These are phyloP conservation scores for Neopestalotiopsis clavispora DNA, from an alignment of 2,329 filamentous ascomycete species.

Conservation along the genomic window DNA sequence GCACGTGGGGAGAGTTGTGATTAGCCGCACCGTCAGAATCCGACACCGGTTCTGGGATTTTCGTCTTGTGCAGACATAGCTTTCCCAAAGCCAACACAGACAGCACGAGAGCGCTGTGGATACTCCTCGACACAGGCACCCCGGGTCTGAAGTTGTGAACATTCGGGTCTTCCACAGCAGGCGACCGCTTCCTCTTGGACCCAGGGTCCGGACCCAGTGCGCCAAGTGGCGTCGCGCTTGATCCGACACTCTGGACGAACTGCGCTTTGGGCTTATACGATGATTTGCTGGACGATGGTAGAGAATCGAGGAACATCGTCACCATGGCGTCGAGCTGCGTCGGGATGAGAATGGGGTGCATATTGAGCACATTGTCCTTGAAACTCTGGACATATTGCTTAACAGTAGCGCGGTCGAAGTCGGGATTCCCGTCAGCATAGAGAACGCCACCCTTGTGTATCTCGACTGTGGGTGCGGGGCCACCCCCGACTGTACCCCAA, in stretches of 20 bases:
- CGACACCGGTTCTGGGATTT: constrained; percentile 63
- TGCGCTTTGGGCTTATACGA: constrained; percentile 29
- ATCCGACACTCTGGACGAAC: constrained; percentile 32
- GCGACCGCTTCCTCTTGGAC: constrained; percentile 62
- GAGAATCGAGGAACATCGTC: constrained; percentile 53
- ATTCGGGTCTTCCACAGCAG: constrained; percentile 37
- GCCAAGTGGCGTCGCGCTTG: background rate
- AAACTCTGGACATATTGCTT: constrained; percentile 61
- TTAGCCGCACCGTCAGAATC: constrained; percentile 43
- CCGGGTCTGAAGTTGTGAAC: constrained; percentile 46
- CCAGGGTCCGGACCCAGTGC: constrained; percentile 29
- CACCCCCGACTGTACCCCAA: constrained; percentile 63
- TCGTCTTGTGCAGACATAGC: constrained; percentile 66
- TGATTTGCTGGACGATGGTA: constrained; percentile 40
- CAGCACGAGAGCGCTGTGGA: constrained; percentile 81
- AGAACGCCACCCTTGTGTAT: constrained; percentile 44
- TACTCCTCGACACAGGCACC: constrained; percentile 63
- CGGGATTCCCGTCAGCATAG: constrained; percentile 54
- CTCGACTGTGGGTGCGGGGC: constrained; percentile 46
- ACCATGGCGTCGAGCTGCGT: constrained; percentile 58
- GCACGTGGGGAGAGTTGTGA: constrained; percentile 45
- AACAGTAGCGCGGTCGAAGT: constrained; percentile 57
- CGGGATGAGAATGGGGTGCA: constrained; percentile 67
- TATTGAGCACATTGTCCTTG: constrained; percentile 65
- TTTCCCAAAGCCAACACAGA: constrained; percentile 86